Evolutionary conservation across 257 asterid species (phyloP), one percentile per base, ranked within the genome.

Genomic region (Fraxinus excelsior): DNA sequence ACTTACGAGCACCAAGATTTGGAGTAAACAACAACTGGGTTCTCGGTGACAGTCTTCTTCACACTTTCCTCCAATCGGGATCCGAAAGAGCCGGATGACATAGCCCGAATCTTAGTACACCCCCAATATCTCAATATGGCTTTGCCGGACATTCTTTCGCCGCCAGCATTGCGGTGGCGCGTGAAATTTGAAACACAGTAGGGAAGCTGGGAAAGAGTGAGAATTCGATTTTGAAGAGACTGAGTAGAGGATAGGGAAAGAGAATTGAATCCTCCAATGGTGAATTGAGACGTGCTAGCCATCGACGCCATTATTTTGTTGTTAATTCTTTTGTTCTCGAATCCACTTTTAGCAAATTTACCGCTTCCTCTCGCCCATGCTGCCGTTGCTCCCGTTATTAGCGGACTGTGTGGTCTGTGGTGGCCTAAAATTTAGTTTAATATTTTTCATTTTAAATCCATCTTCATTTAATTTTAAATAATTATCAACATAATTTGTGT

Each of bases 1-100:
- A 90, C 99, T 83, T 71, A 95, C 99, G 97, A 88, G 69, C 99
- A 95, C 96, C 97, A 91, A 56, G 94, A 85, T 83, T 95, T 95
- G 85, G 99, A 93, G 86, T 95, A 95, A 51, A 95, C 94, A 2
- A 95, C 99, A 66, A 95, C 94, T 49, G 98, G 96, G 77, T 87
- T 89, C 6, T 87, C 93, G 25, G 73, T 72, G 75, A 95, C 49
- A 5, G 90, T 87, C 70, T 85, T 86, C 83, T 87, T 87, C 51
- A 95, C 92, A 6, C 83, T 76, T 60, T 85, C 97, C 82, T 88
- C 97, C 78, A 89, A 76, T 64, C 90, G 79, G 34, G 68, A 62
- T 31, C 68, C 68, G 18, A 62, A 62, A 16, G 96, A 85, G 18
- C 71, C 58, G 40, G 91, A 85, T 75, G 91, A 82, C 93, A 83